phyloP scores from a whole-genome alignment of 805 yeast genomes.

The Blastobotrys parvus region DNA sequence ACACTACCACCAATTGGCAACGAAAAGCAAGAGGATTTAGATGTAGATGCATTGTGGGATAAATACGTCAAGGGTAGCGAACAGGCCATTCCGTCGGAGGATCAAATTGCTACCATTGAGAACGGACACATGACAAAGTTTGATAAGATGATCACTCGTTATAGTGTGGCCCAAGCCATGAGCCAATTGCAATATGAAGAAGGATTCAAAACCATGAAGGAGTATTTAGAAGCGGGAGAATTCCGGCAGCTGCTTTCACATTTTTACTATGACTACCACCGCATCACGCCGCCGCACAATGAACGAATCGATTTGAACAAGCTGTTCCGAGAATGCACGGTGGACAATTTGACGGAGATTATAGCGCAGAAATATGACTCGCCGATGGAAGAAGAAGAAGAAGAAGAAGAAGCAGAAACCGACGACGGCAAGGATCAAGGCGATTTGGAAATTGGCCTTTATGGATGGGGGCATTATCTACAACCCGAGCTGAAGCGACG shows the following conservation, averaged over 20 bases:
- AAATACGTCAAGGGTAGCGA: constrained; percentile 1
- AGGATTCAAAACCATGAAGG: constrained; percentile 1
- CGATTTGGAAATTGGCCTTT: constrained; percentile 1
- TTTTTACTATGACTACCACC: constrained; percentile 5
- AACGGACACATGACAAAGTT: neutral
- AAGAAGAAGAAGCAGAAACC: neutral
- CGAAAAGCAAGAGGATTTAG: neutral
- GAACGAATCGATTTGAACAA: constrained; percentile 1
- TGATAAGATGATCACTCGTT: constrained; percentile 1
- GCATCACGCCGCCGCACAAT: neutral
- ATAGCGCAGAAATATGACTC: neutral
- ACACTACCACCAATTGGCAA: too few relatives aligned
- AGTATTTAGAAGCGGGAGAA: constrained; percentile 6
- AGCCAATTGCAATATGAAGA: neutral
- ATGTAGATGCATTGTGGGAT: neutral
- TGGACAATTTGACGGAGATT: neutral
- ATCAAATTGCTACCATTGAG: neutral
- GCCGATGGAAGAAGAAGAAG: neutral
- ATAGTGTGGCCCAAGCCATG: neutral
- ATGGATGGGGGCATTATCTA: constrained; percentile 1
- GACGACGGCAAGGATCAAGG: constrained; percentile 1
- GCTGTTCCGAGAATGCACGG: neutral
- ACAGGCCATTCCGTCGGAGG: neutral
- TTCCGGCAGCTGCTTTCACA: constrained; percentile 7
- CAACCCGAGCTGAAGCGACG: constrained; percentile 1